Conservation (phyloP, 371 early-diverging fungal species). For the Apophysomyces variabilis region DNA sequence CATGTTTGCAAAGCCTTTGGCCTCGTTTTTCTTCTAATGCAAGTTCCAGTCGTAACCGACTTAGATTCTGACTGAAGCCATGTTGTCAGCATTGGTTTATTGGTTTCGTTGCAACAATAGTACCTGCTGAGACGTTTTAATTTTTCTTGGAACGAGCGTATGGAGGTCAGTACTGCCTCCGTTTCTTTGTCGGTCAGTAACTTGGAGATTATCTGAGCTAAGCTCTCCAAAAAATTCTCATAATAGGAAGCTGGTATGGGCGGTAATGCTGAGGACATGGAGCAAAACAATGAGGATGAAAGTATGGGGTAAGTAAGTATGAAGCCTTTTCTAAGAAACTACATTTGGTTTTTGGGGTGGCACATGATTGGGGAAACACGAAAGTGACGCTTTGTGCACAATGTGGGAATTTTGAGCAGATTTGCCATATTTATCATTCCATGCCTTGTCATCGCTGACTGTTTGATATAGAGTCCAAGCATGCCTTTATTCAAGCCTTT, state of each 20-base stretch:
- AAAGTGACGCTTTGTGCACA: no score
- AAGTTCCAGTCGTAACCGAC: slow-evolving; percentile 55
- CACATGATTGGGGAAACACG: not conserved
- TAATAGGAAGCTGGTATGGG: slow-evolving; percentile 47
- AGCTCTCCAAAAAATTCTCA: slow-evolving; percentile 80
- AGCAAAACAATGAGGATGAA: slow-evolving; percentile 2
- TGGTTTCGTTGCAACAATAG: not conserved
- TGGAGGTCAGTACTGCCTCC: slow-evolving; percentile 69
- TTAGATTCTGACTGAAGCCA: slow-evolving; percentile 61
- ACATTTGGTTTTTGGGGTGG: not conserved
- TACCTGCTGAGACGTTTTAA: slow-evolving; percentile 71
- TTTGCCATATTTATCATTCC: no score
- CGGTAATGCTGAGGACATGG: slow-evolving; percentile 19
- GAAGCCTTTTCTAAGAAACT: slow-evolving; percentile 1
- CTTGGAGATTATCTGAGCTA: slow-evolving; percentile 76
- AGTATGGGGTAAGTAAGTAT: slow-evolving; percentile 2
- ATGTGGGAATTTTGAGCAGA: no score
- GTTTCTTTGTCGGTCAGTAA: slow-evolving; percentile 85
- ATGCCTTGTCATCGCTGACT: no score
- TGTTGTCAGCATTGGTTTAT: not conserved
- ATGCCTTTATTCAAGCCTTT: no score
- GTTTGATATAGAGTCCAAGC: no score
- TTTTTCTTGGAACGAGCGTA: slow-evolving; percentile 72
- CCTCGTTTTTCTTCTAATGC: slow-evolving; percentile 20
- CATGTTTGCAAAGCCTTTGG: slow-evolving; percentile 67